These are phyloP conservation scores for Zymoseptoria passerinii DNA, from an alignment of 2,329 filamentous ascomycete species.

Conservation along the genomic window DNA sequence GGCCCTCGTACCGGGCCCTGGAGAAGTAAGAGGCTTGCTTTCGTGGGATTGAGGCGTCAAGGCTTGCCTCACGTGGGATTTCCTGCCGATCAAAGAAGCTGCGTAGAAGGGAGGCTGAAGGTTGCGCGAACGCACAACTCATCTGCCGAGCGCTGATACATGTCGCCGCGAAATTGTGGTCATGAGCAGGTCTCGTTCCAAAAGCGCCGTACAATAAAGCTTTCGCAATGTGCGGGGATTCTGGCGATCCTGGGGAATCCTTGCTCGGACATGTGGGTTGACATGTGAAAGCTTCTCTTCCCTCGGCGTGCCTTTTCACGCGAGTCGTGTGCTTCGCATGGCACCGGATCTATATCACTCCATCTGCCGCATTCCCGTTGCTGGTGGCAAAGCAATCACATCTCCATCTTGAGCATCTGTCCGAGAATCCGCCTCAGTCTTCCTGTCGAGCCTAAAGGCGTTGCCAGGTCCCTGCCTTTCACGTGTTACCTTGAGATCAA, in stretches of 20 bases:
- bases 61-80: background rate
- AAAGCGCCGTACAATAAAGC: no score
- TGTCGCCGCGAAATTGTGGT: background rate
- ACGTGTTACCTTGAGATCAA: slow-evolving; percentile 43
- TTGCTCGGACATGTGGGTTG: background rate
- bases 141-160: background rate
- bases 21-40: background rate
- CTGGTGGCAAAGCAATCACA: background rate
- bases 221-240: no score
- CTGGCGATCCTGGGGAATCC: background rate
- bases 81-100: background rate
- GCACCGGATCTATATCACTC: background rate
- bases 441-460: slow-evolving; percentile 3
- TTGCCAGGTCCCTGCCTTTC: slow-evolving; percentile 23
- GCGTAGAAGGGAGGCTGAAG: background rate
- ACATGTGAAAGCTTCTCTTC: background rate
- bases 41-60: background rate
- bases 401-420: background rate
- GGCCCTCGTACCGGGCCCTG: background rate
- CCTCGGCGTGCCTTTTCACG: background rate
- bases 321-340: background rate
- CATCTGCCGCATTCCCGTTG: background rate
- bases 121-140: background rate
- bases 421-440: background rate
- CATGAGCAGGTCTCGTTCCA: background rate